These are phyloP conservation scores for Sporothrix humicola DNA, from an alignment of 2,329 filamentous ascomycete species.

Conservation along the genomic window DNA sequence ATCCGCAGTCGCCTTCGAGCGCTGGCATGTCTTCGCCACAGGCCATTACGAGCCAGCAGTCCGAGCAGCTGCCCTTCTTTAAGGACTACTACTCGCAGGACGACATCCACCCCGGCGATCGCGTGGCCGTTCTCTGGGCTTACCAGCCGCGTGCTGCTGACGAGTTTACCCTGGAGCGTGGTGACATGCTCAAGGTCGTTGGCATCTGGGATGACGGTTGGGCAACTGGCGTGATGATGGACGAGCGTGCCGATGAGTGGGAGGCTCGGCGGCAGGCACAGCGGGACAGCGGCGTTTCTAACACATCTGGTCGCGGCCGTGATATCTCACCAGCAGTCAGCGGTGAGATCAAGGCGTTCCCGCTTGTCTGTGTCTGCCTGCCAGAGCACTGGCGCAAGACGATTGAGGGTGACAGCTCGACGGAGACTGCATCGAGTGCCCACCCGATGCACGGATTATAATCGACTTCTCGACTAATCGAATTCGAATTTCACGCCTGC, in stretches of 20 bases:
- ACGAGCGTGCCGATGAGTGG: slow-evolving; percentile 87
- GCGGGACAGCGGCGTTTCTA: slow-evolving; percentile 91
- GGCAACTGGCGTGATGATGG: slow-evolving; percentile 88
- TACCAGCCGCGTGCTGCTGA: slow-evolving; percentile 94
- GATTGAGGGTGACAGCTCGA: slow-evolving; percentile 84
- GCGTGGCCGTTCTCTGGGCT: slow-evolving; percentile 91
- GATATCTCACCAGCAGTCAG: slow-evolving; percentile 67
- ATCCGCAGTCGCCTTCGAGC: slow-evolving; percentile 75
- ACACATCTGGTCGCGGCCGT: slow-evolving; percentile 67
- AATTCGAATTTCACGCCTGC: neutral
- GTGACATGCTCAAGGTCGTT: slow-evolving; percentile 97
- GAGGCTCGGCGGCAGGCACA: slow-evolving; percentile 76
- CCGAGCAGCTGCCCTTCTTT: slow-evolving; percentile 94
- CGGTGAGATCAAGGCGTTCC: slow-evolving; percentile 96
- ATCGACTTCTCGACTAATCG: slow-evolving; percentile 30
- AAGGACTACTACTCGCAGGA: slow-evolving; percentile 99
- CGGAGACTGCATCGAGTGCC: slow-evolving; percentile 63
- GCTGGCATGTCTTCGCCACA: slow-evolving; percentile 82
- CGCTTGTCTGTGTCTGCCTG: slow-evolving; percentile 91
- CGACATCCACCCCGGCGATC: slow-evolving; percentile 89
- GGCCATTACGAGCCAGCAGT: slow-evolving; percentile 84
- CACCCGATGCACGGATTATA: slow-evolving; percentile 43
- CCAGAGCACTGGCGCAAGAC: slow-evolving; percentile 97
- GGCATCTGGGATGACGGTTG: slow-evolving; percentile 99
- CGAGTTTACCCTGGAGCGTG: slow-evolving; percentile 90